Conservation (phyloP, 2,329 filamentous ascomycete species). For the Thielaviopsis punctulata region DNA sequence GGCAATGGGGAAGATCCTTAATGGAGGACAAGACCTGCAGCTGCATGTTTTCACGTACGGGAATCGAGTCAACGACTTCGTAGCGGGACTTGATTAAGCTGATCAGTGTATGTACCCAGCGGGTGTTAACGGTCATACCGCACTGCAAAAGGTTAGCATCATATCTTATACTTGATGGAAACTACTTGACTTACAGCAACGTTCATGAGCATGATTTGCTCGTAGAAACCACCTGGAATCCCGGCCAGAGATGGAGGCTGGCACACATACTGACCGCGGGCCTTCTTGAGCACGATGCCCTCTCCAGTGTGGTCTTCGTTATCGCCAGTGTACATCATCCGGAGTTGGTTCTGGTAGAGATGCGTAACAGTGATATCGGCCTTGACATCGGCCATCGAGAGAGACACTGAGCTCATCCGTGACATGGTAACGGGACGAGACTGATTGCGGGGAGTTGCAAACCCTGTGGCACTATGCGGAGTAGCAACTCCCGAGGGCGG, state of each 20-base stretch:
- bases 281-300: constrained; percentile 23
- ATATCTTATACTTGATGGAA: neutral
- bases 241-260: constrained; percentile 17
- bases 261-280: constrained; percentile 26
- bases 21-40: constrained; percentile 45
- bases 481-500: constrained; percentile 2
- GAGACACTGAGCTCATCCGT: constrained; percentile 6
- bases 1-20: constrained; percentile 36
- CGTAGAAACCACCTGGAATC: constrained; percentile 30
- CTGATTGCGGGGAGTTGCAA: neutral
- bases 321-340: constrained; percentile 10
- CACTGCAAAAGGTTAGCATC: constrained; percentile 24
- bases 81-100: constrained; percentile 24
- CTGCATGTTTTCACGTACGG: constrained; percentile 38
- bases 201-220: constrained; percentile 26
- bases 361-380: constrained; percentile 12
- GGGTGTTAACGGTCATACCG: constrained; percentile 51
- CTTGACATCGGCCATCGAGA: constrained; percentile 11
- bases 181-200: constrained; percentile 27
- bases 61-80: constrained; percentile 31
- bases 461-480: neutral
- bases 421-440: constrained; percentile 3
- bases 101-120: constrained; percentile 44
- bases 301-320: constrained; percentile 7
- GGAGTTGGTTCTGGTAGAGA: constrained; percentile 12